Conservation (phyloP, 805 yeast genomes). For the Saturnispora zaruensis region DNA sequence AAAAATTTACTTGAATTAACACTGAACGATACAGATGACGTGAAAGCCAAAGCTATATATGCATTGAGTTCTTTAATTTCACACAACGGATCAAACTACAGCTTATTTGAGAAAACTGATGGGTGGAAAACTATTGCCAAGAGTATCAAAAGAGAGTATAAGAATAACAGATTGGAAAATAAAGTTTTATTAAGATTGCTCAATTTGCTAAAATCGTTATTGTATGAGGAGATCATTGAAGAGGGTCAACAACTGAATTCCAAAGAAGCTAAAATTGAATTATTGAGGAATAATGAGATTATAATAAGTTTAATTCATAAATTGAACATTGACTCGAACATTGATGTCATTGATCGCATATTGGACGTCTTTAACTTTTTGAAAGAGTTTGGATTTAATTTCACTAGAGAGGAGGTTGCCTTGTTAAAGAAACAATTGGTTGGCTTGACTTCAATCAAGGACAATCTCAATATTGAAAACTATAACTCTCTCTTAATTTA, state of each 20-base stretch:
- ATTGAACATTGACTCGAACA: constrained; percentile 31
- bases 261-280: constrained; percentile 21
- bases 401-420: constrained; percentile 35
- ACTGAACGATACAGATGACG: constrained; percentile 17
- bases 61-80: constrained; percentile 70
- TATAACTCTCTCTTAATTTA: constrained; percentile 31
- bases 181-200: constrained; percentile 14
- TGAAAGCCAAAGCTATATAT: constrained; percentile 59
- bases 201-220: constrained; percentile 33
- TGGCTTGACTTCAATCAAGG: constrained; percentile 35
- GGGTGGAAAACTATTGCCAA: constrained; percentile 56
- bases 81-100: constrained; percentile 52
- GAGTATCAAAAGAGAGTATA: constrained; percentile 12
- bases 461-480: constrained; percentile 48
- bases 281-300: constrained; percentile 32
- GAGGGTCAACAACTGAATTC: constrained; percentile 16
- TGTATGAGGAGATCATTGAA: constrained; percentile 42
- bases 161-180: constrained; percentile 6
- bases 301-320: constrained; percentile 28
- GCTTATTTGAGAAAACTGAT: constrained; percentile 41
- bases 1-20: constrained; percentile 34
- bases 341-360: constrained; percentile 48
- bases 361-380: constrained; percentile 43
- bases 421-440: constrained; percentile 31
- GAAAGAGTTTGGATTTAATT: constrained; percentile 36